Base-by-base conservation (phyloP, 78 protist genomes). In the Tieghemostelium lacteum region DNA sequence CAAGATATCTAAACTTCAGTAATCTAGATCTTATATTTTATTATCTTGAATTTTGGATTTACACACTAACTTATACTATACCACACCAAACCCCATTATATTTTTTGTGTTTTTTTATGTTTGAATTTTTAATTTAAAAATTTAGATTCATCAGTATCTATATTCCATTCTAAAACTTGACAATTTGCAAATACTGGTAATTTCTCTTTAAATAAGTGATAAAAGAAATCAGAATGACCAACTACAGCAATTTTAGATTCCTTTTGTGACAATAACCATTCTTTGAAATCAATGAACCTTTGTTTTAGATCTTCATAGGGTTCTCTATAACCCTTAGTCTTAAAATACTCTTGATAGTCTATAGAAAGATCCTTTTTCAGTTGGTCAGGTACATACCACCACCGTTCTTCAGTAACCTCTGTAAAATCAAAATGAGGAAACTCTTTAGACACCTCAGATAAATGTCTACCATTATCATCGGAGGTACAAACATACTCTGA, bases 381-480 rank as follows among this genome's bases (percentile, higher is more conserved):
- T 5, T 60, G 42, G 12, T 34, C 39, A 39, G 89, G 89, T 1
- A 83, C 12, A 16, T 69, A 83, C 76, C 76, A 83, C 89, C 89
- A 83, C 20, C 89, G 40, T 26, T 83, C 89, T 40, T 83, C 55
- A 20, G 69, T 37, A 6, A 45, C 52, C 10, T 37, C n/a, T 12
- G 36, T 19, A 5, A 69, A 50, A 42, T 83, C 76, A 58, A 66
- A 83, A 12, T 83, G 78, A 26, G 71, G 89, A 19, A 40, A 69
- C 20, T 83, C 89, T 45, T 55, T 69, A 26, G 34, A 16, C 0
- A 83, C 76, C 10, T 49, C 10, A 2, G 89, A 83, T 39, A 16
- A 50, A 14, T 29, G 64, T 20, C 89, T 26, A 58, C 89, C 89
- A 39, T 66, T 83, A 40, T 83, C 89, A 58, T 83, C 89, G 31